Base-by-base conservation (phyloP, 2,329 filamentous ascomycete species). In the Huntiella savannae region DNA sequence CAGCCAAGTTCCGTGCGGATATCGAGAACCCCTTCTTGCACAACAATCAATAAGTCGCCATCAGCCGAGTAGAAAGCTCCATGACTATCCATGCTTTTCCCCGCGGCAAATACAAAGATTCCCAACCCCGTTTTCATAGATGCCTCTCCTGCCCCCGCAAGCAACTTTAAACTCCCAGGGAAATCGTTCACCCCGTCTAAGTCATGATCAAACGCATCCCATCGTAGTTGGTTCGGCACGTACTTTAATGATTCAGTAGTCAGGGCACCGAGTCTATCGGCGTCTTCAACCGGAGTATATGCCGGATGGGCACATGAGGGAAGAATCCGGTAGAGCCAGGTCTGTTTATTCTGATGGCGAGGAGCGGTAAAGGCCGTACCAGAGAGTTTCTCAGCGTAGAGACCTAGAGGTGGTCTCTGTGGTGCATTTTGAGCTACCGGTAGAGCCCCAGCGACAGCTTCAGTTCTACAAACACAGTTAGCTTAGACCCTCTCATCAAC, bases 341-440 rank as follows among this genome's bases (percentile, higher is more conserved):
- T 70, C 58, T 82, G 78, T 55, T 74, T 73, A 60, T 81, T 83
- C 48, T 79, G 71, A 57, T 73, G 66, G 22, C 80, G 67, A 0
- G 79, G 77, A 1, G 77, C 75, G 3, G 78, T 82, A 57, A 84
- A 84, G 28, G 79, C 68, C 1, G 77, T 81, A 5, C 79, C 79
- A 0, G 78, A 82, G 38, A 83, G 68, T 64, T 82, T 81, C 63
- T 93, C 85, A 22, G 83, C 76, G 62, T 91, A 91, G 22, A 93
- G 74, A 1, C 83, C 84, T 53, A 77, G 75, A 0, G 82, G 71
- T 0, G 77, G 77, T 57, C 85, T 84, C 59, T 92, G 84, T 0
- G 85, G 85, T 2, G 81, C 84, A 66, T 92, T 93, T 37, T 78
- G 72, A 43, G 72, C 83, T 49, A 84, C 58, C 6, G 85, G 83